Conservation (phyloP, 768 basidiomycete genomes). For the Lactarius sp. region DNA sequence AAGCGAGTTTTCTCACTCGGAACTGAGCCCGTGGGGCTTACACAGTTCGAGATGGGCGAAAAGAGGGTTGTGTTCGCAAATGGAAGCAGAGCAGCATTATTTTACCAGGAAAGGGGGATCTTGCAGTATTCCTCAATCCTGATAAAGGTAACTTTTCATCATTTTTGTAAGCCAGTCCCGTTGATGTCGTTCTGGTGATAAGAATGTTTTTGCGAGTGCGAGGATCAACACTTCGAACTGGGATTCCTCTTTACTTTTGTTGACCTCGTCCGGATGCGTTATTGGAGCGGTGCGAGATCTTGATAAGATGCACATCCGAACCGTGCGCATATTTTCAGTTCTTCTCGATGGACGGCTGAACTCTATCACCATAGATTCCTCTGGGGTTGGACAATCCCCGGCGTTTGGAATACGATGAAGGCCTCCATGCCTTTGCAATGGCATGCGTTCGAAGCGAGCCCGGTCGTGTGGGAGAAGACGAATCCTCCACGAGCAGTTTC, state of each 20-base stretch:
- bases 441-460: constrained; percentile 54
- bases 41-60: constrained; percentile 50
- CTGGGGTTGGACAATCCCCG: constrained; percentile 71
- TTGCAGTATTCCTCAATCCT: constrained; percentile 66
- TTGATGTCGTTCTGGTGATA: not conserved
- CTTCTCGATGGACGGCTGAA: constrained; percentile 5
- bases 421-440: constrained; percentile 57
- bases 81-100: constrained; percentile 62
- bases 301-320: constrained; percentile 75
- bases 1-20: constrained; percentile 63
- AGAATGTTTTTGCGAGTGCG: constrained; percentile 50
- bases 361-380: constrained; percentile 45
- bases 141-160: constrained; percentile 47
- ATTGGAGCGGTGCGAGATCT: constrained; percentile 65
- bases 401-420: constrained; percentile 55
- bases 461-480: constrained; percentile 46
- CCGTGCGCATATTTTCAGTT: constrained; percentile 41
- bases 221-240: constrained; percentile 48
- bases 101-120: constrained; percentile 62
- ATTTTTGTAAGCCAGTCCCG: not conserved
- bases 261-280: constrained; percentile 47
- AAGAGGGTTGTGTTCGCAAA: constrained; percentile 60
- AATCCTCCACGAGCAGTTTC: constrained; percentile 49
- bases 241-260: constrained; percentile 53
- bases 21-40: constrained; percentile 57